Conservation (phyloP, 2,329 filamentous ascomycete genomes). For the Fusarium veterinarium region DNA sequence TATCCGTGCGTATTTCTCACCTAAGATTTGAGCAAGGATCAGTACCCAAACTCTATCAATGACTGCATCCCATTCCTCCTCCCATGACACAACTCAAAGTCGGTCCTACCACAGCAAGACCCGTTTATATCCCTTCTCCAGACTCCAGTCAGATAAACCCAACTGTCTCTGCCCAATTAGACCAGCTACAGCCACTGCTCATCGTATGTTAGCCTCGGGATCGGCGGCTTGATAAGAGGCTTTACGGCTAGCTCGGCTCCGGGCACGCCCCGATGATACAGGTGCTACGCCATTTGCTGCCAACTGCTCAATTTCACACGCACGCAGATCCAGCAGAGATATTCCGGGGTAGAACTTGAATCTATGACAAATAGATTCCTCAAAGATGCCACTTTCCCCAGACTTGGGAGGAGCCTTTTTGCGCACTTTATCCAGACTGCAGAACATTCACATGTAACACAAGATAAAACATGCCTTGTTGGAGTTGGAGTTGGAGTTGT, state of each 20-base stretch:
- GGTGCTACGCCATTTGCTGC: slow-evolving; percentile 7
- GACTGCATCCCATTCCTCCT: slow-evolving; percentile 10
- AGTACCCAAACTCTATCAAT: slow-evolving; percentile 4
- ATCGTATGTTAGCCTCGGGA: slow-evolving; percentile 9
- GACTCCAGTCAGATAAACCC: slow-evolving; percentile 3
- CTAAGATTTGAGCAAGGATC: background rate
- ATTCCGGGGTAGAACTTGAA: slow-evolving; percentile 25
- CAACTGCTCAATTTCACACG: background rate
- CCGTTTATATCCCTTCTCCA: background rate
- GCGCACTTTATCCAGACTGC: slow-evolving; percentile 3
- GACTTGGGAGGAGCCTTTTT: background rate
- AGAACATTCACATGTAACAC: background rate
- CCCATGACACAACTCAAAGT: background rate
- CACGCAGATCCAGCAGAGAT: slow-evolving; percentile 11
- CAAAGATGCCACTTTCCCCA: slow-evolving; percentile 26
- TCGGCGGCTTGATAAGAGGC: slow-evolving; percentile 27
- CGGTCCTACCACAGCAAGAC: background rate
- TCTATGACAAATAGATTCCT: slow-evolving; percentile 36
- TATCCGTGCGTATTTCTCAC: background rate
- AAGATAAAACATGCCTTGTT: background rate
- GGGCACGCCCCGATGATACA: slow-evolving; percentile 1
- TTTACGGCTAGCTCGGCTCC: slow-evolving; percentile 23
- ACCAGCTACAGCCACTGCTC: background rate
- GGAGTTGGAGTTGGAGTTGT: background rate
- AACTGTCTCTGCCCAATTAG: slow-evolving; percentile 5